Conservation (phyloP, 73 alveolate species). For the Paramecium sexaurelia region DNA sequence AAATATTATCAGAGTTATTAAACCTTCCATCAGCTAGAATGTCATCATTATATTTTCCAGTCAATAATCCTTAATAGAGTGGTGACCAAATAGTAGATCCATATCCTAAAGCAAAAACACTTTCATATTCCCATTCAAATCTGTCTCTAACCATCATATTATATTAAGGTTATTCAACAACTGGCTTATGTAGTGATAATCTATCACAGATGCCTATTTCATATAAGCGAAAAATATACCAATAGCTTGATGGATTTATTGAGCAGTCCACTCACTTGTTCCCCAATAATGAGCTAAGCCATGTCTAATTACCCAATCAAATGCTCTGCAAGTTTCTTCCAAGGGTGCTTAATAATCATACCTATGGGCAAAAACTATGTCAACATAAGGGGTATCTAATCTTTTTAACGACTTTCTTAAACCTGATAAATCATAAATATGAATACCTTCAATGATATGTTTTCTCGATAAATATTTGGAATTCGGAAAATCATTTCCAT, state of each 20-base stretch:
- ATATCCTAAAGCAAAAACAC: conserved; percentile 74
- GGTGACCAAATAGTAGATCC: conserved; percentile 97
- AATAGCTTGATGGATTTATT: conserved; percentile 81
- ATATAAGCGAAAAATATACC: conserved; percentile 40
- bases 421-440: neutral
- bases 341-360: conserved; percentile 88
- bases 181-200: conserved; percentile 82
- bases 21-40: conserved; percentile 77
- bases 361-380: conserved; percentile 91
- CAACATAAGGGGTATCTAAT: conserved; percentile 87
- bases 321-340: conserved; percentile 92
- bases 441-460: conserved; percentile 86
- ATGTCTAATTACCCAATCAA: conserved; percentile 86
- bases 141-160: conserved; percentile 87
- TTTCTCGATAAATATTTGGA: conserved; percentile 83
- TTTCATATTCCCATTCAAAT: conserved; percentile 86
- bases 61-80: conserved; percentile 86
- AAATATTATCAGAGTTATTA: conserved; percentile 20
- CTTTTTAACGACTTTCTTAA: conserved; percentile 82
- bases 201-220: conserved; percentile 75
- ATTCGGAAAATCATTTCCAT: conserved; percentile 41
- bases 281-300: conserved; percentile 98
- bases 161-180: conserved; percentile 94
- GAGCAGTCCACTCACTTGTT: conserved; percentile 96
- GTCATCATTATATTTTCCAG: conserved; percentile 96